Evolutionary conservation across 768 basidiomycete species (phyloP).

Genomic region (Hemileccinum impolitum): DNA sequence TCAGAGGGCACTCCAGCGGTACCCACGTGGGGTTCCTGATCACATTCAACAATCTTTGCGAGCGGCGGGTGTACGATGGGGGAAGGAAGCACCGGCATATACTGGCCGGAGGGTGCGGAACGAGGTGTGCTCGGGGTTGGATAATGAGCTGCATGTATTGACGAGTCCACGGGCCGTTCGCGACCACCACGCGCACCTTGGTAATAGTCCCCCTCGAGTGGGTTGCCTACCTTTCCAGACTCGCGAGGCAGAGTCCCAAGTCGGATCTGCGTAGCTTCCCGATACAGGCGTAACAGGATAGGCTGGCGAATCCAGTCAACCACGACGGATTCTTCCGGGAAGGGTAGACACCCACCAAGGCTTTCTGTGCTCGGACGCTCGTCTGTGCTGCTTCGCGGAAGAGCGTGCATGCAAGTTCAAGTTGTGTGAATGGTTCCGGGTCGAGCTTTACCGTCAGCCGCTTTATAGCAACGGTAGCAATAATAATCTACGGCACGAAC

Average conservation of each 20-base stretch:
- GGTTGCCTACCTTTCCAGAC: constrained; percentile 2
- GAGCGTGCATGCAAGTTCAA: constrained; percentile 44
- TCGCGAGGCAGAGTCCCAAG: constrained; percentile 8
- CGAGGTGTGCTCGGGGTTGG: not conserved
- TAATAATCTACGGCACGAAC: constrained; percentile 39
- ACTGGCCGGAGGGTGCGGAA: not conserved
- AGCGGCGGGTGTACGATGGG: not conserved
- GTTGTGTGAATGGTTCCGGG: constrained; percentile 44
- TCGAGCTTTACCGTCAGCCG: constrained; percentile 41
- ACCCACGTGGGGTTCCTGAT: not conserved
- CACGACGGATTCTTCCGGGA: not conserved
- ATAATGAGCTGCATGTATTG: not conserved
- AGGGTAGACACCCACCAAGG: constrained; percentile 33
- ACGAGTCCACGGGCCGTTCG: constrained; percentile 25
- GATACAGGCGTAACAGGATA: constrained; percentile 42
- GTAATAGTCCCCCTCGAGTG: constrained; percentile 16
- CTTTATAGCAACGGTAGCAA: constrained; percentile 53
- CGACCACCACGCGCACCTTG: constrained; percentile 35
- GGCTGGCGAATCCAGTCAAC: constrained; percentile 31
- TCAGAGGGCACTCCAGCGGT: constrained; percentile 7
- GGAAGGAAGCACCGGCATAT: not conserved
- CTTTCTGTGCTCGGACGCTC: constrained; percentile 48
- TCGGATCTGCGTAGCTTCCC: constrained; percentile 38
- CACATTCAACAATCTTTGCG: not conserved
- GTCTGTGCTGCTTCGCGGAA: constrained; percentile 43